A percentile compares a stretch with the other conserved stretches of the same genome.
These are phyloP conservation scores for Euryodendron excelsum DNA, from an alignment of 148 eudicot genomes.

Conservation along the genomic window DNA sequence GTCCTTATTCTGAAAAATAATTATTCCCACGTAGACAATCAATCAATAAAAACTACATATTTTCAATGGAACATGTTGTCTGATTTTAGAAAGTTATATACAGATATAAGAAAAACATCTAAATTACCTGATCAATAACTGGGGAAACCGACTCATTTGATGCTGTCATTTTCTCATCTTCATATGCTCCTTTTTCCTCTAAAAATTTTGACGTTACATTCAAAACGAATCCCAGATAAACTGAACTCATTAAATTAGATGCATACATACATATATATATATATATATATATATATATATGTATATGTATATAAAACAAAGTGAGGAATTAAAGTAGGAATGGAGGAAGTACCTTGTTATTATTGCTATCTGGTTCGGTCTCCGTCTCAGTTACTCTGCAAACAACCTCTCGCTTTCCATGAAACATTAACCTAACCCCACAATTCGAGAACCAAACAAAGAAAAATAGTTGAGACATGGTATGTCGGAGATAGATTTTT, in stretches of 20 bases:
- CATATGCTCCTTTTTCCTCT: constrained; percentile 42
- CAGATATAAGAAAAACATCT: no score
- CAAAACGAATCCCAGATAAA: not conserved
- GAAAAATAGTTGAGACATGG: not conserved
- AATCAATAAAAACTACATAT: constrained; percentile 1
- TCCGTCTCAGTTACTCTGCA: constrained; percentile 60
- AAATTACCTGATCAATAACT: constrained; percentile 36
- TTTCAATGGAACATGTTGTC: not conserved
- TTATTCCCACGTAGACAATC: not conserved
- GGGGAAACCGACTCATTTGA: no score
- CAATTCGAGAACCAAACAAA: constrained; percentile 2
- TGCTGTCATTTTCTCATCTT: constrained; percentile 26
- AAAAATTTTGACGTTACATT: constrained; percentile 8
- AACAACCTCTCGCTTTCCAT: constrained; percentile 39
- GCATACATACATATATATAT: no score
- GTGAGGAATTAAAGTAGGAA: no score
- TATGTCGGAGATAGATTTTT: no score
- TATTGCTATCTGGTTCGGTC: constrained; percentile 49
- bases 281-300: no score
- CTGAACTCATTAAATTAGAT: no score
- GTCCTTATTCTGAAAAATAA: constrained; percentile 27
- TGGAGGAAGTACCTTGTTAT: constrained; percentile 45
- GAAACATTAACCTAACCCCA: constrained; percentile 31
- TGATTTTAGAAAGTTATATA: no score
- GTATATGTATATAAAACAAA: no score